Conservation (phyloP, 1,139 yeast genomes). For the Debaryomyces coudertii region DNA sequence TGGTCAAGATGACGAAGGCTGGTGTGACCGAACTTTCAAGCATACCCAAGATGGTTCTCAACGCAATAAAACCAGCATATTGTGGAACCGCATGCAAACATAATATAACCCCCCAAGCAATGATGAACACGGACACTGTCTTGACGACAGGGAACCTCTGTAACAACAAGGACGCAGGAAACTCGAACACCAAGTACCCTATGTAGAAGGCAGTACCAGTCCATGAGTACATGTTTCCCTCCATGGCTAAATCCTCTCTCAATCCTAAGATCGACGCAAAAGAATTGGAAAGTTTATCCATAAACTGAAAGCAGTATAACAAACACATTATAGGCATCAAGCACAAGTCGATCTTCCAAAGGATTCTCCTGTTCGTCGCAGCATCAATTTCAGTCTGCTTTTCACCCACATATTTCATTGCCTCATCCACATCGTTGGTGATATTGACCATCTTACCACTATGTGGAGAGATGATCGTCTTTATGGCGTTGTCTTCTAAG, state of each 20-base stretch:
- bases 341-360: constrained; percentile 53
- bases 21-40: constrained; percentile 59
- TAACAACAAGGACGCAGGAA: constrained; percentile 44
- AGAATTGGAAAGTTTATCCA: constrained; percentile 62
- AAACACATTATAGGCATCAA: constrained; percentile 57
- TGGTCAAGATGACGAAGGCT: constrained; percentile 53
- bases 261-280: constrained; percentile 66
- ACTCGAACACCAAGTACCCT: constrained; percentile 51
- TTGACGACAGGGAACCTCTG: constrained; percentile 38
- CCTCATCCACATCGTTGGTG: constrained; percentile 27
- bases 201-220: constrained; percentile 56
- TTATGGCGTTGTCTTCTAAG: constrained; percentile 21
- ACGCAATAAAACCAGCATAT: constrained; percentile 29
- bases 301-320: constrained; percentile 56
- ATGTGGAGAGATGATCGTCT: constrained; percentile 29
- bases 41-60: constrained; percentile 45
- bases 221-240: constrained; percentile 55
- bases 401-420: constrained; percentile 24
- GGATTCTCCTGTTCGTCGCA: constrained; percentile 18
- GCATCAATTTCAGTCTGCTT: constrained; percentile 18
- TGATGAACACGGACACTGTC: constrained; percentile 24
- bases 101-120: constrained; percentile 31
- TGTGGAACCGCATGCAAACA: constrained; percentile 29
- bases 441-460: constrained; percentile 27
- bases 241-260: constrained; percentile 47